Base-by-base conservation (phyloP, 768 basidiomycete species). In the Pleurotus pulmonarius region DNA sequence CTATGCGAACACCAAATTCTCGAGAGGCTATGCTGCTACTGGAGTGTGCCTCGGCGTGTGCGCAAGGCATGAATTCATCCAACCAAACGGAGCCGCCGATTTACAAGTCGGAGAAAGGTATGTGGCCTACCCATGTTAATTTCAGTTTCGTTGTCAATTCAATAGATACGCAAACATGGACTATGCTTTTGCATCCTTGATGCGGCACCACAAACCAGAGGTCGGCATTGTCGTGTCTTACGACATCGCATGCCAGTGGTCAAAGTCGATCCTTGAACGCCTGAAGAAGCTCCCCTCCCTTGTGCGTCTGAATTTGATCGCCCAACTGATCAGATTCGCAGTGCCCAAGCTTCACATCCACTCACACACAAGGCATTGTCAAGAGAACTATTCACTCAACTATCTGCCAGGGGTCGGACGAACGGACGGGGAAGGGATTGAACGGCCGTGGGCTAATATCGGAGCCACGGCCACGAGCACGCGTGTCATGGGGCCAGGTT, bases 121-220 rank as follows among this genome's bases (percentile, higher is more conserved):
- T 12, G 55, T 52, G 0, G 26, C 22, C 16, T 47, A 20, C 22
- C 25, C 46, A 47, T 13, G 18, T 22, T n/a, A 4, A n/a, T 16
- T 47, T 16, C 20, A 13, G 15, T 20, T 24, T 47, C 12, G 2
- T 24, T 18, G 22, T 20, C 13, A 18, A 15, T 13, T 47, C 46
- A 5, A 2, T 47, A 70, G 68, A 37, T 70, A 69, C 46, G 64
- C 62, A 0, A 70, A 70, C 46, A 69, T 71, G 64, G 69, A 70
- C 45, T 72, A 65, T 45, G 46, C 69, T 40, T 55, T 59, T 5
- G 59, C 44, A 8, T 63, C 48, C 20, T 56, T 64, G 2, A 29
- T 13, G n/a, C 7, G 45, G 47, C 39, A 58, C 51, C 18, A 45
- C 44, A 2, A 56, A 51, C 24, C 54, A 25, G 16, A 13, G 3